A percentile compares a stretch with the other conserved stretches of the same genome.
Conservation (phyloP, 1,139 yeast genomes). For the Meyerozyma athensensis region DNA sequence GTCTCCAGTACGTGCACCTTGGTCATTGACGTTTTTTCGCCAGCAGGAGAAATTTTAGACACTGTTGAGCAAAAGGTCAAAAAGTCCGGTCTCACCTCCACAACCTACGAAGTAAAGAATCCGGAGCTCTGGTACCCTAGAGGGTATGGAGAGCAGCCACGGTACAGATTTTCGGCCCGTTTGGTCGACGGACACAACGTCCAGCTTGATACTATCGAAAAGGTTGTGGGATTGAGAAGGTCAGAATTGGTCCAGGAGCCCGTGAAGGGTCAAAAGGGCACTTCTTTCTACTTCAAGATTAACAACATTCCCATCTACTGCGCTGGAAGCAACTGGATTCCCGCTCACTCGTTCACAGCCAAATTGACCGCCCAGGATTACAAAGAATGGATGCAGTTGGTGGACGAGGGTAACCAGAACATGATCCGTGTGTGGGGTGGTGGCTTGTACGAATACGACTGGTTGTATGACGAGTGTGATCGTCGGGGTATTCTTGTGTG, state of each 20-base stretch:
- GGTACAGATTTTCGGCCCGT: constrained; percentile 22
- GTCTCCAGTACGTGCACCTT: neutral
- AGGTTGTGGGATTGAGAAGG: constrained; percentile 31
- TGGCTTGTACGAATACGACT: constrained; percentile 39
- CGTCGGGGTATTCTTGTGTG: constrained; percentile 39
- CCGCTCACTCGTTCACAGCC: constrained; percentile 38
- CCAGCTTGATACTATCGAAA: constrained; percentile 1
- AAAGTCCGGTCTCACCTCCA: constrained; percentile 1
- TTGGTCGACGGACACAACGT: constrained; percentile 3
- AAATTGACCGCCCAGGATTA: constrained; percentile 27
- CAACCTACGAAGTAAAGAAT: constrained; percentile 8
- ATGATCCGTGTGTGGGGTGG: constrained; percentile 50
- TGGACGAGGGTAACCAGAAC: constrained; percentile 36
- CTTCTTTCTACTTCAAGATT: constrained; percentile 33
- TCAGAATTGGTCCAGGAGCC: constrained; percentile 35
- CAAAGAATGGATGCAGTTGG: constrained; percentile 26
- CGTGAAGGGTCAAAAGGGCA: constrained; percentile 26
- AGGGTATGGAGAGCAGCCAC: constrained; percentile 31
- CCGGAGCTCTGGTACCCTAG: constrained; percentile 41
- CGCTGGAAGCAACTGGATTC: constrained; percentile 47
- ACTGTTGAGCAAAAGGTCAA: constrained; percentile 2
- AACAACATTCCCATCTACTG: constrained; percentile 34
- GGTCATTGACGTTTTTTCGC: constrained; percentile 7
- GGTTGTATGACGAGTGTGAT: constrained; percentile 41
- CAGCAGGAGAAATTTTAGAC: constrained; percentile 4